phyloP scores from a whole-genome alignment of 768 basidiomycete species.

The Suillus occidentalis region DNA sequence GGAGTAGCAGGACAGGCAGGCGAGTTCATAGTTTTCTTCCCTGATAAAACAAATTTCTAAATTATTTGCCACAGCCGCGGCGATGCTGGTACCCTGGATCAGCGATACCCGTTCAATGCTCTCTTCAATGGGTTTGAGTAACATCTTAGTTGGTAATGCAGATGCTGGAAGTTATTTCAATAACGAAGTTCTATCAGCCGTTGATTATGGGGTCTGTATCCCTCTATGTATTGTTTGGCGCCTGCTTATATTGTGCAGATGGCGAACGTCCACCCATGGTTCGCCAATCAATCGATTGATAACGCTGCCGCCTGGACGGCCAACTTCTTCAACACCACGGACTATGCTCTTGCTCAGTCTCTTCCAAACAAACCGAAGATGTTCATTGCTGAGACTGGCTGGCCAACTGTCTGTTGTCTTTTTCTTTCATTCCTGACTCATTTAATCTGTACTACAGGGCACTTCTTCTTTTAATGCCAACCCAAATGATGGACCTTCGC shows the following conservation, averaged over 20 bases:
- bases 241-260: slow-evolving; percentile 42
- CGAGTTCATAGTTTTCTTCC: background rate
- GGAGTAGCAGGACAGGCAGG: slow-evolving; percentile 52
- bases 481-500: slow-evolving; percentile 66
- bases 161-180: slow-evolving; percentile 91
- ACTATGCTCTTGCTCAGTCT: slow-evolving; percentile 54
- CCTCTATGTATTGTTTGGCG: slow-evolving; percentile 5
- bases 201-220: slow-evolving; percentile 67
- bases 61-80: slow-evolving; percentile 43
- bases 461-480: slow-evolving; percentile 56
- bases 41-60: background rate
- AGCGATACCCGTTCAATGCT: slow-evolving; percentile 62
- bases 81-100: slow-evolving; percentile 65
- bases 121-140: slow-evolving; percentile 50
- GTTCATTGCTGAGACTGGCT: slow-evolving; percentile 95
- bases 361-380: slow-evolving; percentile 74
- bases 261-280: slow-evolving; percentile 94
- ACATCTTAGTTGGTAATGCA: slow-evolving; percentile 74
- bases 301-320: slow-evolving; percentile 80
- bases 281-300: slow-evolving; percentile 72
- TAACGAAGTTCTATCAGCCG: slow-evolving; percentile 55
- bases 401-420: slow-evolving; percentile 61
- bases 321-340: slow-evolving; percentile 69
- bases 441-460: slow-evolving; percentile 35
- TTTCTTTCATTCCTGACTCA: background rate